These are phyloP conservation scores for Adansonia gregorii DNA, from an alignment of 441 rosid species.

Conservation along the genomic window DNA sequence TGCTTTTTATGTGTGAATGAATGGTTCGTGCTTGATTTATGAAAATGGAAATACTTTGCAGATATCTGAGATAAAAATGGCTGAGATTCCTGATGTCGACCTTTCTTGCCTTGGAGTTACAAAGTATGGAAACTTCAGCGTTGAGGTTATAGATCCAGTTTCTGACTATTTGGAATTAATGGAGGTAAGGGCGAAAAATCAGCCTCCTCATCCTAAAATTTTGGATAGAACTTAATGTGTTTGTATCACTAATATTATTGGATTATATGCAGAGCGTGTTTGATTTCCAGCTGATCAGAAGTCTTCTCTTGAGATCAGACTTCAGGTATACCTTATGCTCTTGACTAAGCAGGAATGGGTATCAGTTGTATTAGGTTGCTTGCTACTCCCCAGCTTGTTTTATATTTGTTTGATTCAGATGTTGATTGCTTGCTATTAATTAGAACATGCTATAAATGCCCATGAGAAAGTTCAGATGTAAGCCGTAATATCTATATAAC, in stretches of 20 bases:
- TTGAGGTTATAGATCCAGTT: conserved; percentile 93
- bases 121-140: conserved; percentile 65
- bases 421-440: background rate
- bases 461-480: background rate
- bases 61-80: conserved; percentile 88
- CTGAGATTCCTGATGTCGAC: conserved; percentile 82
- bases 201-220: conserved; percentile 12
- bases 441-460: background rate
- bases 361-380: background rate
- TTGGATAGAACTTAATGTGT: conserved; percentile 26
- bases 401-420: background rate
- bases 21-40: conserved; percentile 19
- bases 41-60: conserved; percentile 37
- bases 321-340: conserved; percentile 57
- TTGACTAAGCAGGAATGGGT: conserved; percentile 23
- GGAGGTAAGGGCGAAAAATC: conserved; percentile 62
- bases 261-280: conserved; percentile 73
- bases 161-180: conserved; percentile 88
- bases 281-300: conserved; percentile 81
- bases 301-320: conserved; percentile 73
- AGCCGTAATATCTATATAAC: background rate
- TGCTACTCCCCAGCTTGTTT: background rate
- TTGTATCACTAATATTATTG: conserved; percentile 30
- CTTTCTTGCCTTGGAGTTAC: conserved; percentile 74
- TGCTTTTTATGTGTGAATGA: background rate